Evolutionary conservation across 1,139 yeast species (phyloP).

Genomic region (Groenewaldozyma sp.): DNA sequence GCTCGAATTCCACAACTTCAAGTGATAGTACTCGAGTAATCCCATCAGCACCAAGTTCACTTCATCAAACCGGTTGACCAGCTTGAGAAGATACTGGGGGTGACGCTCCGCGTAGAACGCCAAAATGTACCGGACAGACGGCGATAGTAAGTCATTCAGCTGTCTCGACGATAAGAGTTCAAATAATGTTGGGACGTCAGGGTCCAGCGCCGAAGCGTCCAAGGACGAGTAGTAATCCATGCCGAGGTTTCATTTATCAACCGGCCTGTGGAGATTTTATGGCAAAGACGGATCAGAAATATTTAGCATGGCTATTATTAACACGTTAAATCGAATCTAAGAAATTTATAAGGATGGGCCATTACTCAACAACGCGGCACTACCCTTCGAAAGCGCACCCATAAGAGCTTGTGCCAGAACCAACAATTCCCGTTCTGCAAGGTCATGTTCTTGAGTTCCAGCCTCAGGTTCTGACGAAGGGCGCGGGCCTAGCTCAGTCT

Average conservation of each 20-base stretch:
- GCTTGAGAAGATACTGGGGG: slow-evolving; percentile 56
- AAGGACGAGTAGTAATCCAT: slow-evolving; percentile 82
- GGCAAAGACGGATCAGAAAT: neutral
- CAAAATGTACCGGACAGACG: slow-evolving; percentile 70
- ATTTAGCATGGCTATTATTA: no score
- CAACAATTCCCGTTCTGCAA: slow-evolving; percentile 19
- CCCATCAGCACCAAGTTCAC: slow-evolving; percentile 54
- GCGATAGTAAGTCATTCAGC: slow-evolving; percentile 66
- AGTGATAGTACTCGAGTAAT: slow-evolving; percentile 62
- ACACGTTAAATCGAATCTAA: no score
- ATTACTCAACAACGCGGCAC: slow-evolving; percentile 6
- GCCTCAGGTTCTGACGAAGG: slow-evolving; percentile 2
- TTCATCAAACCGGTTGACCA: slow-evolving; percentile 72
- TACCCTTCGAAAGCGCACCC: slow-evolving; percentile 19
- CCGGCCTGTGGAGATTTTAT: neutral
- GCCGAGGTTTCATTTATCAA: neutral
- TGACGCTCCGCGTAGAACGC: slow-evolving; percentile 74
- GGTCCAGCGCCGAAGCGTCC: slow-evolving; percentile 66
- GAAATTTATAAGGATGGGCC: no score
- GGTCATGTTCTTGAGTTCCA: slow-evolving; percentile 3
- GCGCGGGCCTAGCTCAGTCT: slow-evolving; percentile 3
- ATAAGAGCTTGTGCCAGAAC: slow-evolving; percentile 19
- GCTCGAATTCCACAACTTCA: slow-evolving; percentile 70
- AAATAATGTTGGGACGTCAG: slow-evolving; percentile 71
- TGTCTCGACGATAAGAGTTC: slow-evolving; percentile 78